These are phyloP conservation scores for Herpetospermum pedunculosum DNA, from an alignment of 306 rosid species.

Conservation along the genomic window DNA sequence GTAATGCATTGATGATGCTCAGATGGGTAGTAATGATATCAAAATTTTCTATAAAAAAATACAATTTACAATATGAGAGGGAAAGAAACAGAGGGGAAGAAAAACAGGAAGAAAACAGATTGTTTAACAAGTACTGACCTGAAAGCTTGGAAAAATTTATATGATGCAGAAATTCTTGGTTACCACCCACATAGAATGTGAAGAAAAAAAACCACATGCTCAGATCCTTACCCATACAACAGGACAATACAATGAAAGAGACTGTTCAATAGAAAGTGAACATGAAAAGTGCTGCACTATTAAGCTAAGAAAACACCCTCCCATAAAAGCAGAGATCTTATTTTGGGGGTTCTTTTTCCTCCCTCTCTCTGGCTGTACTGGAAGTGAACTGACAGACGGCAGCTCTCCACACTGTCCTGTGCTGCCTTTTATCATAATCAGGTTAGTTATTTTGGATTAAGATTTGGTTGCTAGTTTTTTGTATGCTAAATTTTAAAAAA, in stretches of 20 bases:
- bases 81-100: not conserved
- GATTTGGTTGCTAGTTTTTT: not conserved
- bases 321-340: not conserved
- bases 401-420: not conserved
- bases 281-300: constrained; percentile 1
- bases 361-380: not conserved
- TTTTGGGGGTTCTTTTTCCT: not conserved
- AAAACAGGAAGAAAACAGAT: constrained; percentile 4
- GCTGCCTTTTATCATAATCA: constrained; percentile 1
- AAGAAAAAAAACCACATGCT: not conserved
- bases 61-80: not conserved
- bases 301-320: not conserved
- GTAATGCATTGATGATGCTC: not conserved
- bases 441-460: constrained; percentile 1
- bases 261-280: constrained; percentile 4
- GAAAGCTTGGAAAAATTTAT: not conserved
- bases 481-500: too few relatives aligned
- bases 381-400: not conserved
- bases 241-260: constrained; percentile 11
- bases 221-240: not conserved
- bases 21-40: not conserved
- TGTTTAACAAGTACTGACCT: constrained; percentile 7
- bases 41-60: not conserved
- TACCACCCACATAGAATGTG: not conserved
- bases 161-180: constrained; percentile 3